Base-by-base conservation (phyloP, 176 grass and related monocot genomes). In the Urochloa ruziziensis region DNA sequence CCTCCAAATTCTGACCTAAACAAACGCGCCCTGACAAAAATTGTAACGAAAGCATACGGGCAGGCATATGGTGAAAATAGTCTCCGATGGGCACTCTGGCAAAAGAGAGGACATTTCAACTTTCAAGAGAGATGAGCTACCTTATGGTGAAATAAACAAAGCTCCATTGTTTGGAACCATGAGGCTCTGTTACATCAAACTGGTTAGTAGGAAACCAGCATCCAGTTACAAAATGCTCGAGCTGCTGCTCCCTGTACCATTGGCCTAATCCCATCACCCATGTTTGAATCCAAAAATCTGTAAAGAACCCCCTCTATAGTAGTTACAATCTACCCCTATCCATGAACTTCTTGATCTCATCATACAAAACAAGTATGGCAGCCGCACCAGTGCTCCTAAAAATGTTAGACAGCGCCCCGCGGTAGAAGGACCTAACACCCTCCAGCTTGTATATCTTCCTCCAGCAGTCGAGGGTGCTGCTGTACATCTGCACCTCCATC, bases 341-440 rank as follows among this genome's bases (percentile, higher is more conserved):
- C 91, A 99, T 99, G 68, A 99, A 90, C 70, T 88, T 96, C 63
- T 96, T 96, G 25, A 99, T 83, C 81, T 99, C 96, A 56, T 99
- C 96, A 62, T 99, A 99, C 73, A 94, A 74, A 79, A 99, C 93
- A 35, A 99, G 87, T 87, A 99, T 88, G 33, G 97, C 89, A 24
- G 97, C 97, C 4, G 97, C 93, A 57, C 97, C 97, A 14, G 91
- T 96, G 70, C 97, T 94, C 83, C 97, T 88, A 76, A 96, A 89
- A 89, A 96, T 92, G 78, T 96, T 99, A 65, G 93, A 96, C 21
- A 96, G 49, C 4, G 93, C 97, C 0, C 97, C 97, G 0, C 97
- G 91, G 75, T 99, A 99, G 78, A 99, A 96, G 0, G 93, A 96
- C 33, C 27, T 61, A 36, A 96, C 51, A 27, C 97, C 93, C 69